These are phyloP conservation scores for Gaeumannomyces tritici DNA, from an alignment of 2,329 filamentous ascomycete genomes.

Conservation along the genomic window DNA sequence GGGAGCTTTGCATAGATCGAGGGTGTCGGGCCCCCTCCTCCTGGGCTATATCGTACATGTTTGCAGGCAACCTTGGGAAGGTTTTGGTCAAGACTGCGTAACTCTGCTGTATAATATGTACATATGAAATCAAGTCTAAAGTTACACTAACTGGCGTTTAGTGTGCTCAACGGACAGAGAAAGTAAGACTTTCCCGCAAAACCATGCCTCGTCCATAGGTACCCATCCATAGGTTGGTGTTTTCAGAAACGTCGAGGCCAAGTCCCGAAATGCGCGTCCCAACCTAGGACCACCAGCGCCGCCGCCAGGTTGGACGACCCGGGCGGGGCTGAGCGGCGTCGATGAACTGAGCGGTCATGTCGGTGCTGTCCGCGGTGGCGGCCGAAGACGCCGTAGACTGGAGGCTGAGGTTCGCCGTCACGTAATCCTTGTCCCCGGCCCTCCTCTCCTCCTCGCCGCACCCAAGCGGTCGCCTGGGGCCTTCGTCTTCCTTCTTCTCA, in stretches of 20 bases:
- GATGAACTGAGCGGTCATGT: background rate
- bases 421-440: background rate
- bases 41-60: no score
- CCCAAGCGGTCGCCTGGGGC: no score
- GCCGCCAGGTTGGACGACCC: background rate
- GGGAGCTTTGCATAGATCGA: no score
- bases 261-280: background rate
- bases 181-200: background rate
- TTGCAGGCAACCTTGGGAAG: no score
- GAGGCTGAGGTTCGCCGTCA: background rate
- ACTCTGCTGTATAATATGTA: background rate
- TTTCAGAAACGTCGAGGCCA: no score
- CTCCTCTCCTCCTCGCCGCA: background rate
- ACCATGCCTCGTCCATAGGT: no score
- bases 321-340: background rate
- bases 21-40: no score
- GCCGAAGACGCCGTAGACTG: background rate
- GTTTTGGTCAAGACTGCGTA: no score
- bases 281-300: background rate
- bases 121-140: no score
- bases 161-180: background rate
- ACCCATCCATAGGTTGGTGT: no score
- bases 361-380: background rate
- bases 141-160: no score
- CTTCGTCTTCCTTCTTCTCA: background rate